phyloP scores from a whole-genome alignment of 352 stramenopile genomes.

The Pythium guiyangense region DNA sequence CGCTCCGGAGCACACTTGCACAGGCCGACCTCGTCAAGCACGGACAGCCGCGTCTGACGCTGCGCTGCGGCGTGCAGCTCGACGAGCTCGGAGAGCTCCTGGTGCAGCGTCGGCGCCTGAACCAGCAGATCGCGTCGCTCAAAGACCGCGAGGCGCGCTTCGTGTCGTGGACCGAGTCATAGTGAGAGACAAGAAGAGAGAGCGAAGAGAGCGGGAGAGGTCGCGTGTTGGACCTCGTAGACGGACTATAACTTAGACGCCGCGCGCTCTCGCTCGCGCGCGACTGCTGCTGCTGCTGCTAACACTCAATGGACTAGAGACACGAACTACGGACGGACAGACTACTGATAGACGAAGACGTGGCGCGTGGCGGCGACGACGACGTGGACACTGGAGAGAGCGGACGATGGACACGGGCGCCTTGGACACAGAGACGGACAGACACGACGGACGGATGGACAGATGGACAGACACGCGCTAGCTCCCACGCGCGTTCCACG shows the following conservation, averaged over 20 bases:
- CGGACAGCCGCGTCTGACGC: constrained; percentile 42
- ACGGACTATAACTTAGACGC: constrained; percentile 33
- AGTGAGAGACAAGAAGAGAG: neutral
- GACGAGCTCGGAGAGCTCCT: constrained; percentile 38
- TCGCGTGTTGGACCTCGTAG: neutral
- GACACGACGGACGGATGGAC: too few species aligned
- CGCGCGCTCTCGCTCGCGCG: neutral
- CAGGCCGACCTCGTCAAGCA: constrained; percentile 35
- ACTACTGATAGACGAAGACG: neutral
- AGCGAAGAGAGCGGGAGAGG: too few species aligned
- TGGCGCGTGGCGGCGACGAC: neutral
- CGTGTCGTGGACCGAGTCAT: constrained; percentile 29
- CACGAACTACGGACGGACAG: constrained; percentile 12
- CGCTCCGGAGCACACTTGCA: constrained; percentile 27
- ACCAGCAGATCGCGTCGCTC: constrained; percentile 31
- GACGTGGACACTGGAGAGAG: neutral
- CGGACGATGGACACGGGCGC: neutral
- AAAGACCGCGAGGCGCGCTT: constrained; percentile 43
- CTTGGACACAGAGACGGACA: too few species aligned
- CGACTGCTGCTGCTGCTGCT: neutral
- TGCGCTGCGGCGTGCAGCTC: constrained; percentile 50
- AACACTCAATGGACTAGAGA: constrained; percentile 3
- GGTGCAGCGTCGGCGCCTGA: constrained; percentile 32
- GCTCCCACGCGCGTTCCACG: constrained; percentile 6
- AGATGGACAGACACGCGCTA: neutral